Base-by-base conservation (phyloP, 176 grass and related monocot genomes). In the Carex myosuroides region DNA sequence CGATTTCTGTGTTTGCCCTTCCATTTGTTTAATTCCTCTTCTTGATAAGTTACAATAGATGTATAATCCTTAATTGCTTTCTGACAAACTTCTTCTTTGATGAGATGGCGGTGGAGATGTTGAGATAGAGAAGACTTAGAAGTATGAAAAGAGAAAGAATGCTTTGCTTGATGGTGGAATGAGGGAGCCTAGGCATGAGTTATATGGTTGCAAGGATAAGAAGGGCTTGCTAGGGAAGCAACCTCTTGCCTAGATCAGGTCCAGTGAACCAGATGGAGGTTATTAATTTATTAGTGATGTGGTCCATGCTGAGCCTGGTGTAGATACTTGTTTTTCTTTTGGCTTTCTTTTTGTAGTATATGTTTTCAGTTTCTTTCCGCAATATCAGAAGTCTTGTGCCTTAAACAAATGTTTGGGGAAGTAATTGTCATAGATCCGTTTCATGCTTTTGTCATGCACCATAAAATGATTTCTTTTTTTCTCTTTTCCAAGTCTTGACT, bases 171-270 rank as follows among this genome's bases (percentile, higher is more conserved):
- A 62, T 33, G 57, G 17, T 82, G 39, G 55, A 82, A 53, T 52
- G 37, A 66, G 12, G 13, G 39, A 14, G 57, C 57, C 59, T 44
- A 61, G 32, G 79, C 37, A 64, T 67, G n/a, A 29, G 35, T 82
- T 82, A 82, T 82, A 82, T 82, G 61, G 80, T 82, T 82, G 80
- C 80, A 18, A 64, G 61, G 63, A 64, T 59, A 17, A 39, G 6
- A 20, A 59, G 76, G 48, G 76, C 35, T 66, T 52, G 61, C 12
- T 67, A 29, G 56, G 12, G 61, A 17, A 8, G 39, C 46, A 82
- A 63, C 8, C 17, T 82, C 29, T 39, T 82, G 11, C 6, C 5
- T 82, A 42, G 35, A 82, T 0, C 5, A 0, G 61, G 80, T 64
- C 13, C 7, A 24, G 39, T 82, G 37, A 21, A 33, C 60, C 8